Percentiles rank a stretch among this genome's conserved stretches.
Evolutionary conservation across 1,284 basidiomycete species (phyloP).

Genomic region (Ganoderma lucidum): DNA sequence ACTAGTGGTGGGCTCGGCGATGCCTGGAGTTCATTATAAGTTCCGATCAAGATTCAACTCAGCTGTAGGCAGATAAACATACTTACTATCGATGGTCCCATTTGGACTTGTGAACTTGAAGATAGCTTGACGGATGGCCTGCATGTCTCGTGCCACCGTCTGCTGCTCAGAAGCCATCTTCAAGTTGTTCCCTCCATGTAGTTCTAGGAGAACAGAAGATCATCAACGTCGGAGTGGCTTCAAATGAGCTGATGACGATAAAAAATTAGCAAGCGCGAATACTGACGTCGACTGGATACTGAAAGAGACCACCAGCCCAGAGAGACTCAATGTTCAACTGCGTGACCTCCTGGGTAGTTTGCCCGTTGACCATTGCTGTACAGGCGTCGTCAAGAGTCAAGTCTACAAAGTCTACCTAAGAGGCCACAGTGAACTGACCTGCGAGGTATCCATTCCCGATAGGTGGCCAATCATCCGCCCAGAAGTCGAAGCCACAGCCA

Average conservation of each 20-base stretch:
- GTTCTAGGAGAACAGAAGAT: conserved; percentile 45
- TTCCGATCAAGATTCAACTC: not conserved
- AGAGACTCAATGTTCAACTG: conserved; percentile 79
- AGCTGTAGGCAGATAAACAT: conserved; percentile 28
- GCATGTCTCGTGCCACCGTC: conserved; percentile 58
- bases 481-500: conserved; percentile 48
- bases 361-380: conserved; percentile 71
- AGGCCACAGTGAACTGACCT: conserved; percentile 47
- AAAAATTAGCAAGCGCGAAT: conserved; percentile 4
- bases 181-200: conserved; percentile 73
- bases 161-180: conserved; percentile 52
- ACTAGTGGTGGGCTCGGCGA: conserved; percentile 60
- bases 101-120: conserved; percentile 65
- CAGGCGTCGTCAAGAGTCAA: not conserved
- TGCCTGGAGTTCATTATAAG: conserved; percentile 47
- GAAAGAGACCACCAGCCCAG: conserved; percentile 78
- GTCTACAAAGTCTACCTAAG: not conserved
- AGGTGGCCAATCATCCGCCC: conserved; percentile 69
- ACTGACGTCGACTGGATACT: conserved; percentile 67
- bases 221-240: too few relatives aligned
- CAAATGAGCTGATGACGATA: conserved; percentile 8
- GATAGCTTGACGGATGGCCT: conserved; percentile 60
- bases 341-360: conserved; percentile 62
- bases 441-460: conserved; percentile 79
- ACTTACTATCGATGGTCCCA: conserved; percentile 72